Base-by-base conservation (phyloP, 305 asterid species). In the Rubia peregrina region DNA sequence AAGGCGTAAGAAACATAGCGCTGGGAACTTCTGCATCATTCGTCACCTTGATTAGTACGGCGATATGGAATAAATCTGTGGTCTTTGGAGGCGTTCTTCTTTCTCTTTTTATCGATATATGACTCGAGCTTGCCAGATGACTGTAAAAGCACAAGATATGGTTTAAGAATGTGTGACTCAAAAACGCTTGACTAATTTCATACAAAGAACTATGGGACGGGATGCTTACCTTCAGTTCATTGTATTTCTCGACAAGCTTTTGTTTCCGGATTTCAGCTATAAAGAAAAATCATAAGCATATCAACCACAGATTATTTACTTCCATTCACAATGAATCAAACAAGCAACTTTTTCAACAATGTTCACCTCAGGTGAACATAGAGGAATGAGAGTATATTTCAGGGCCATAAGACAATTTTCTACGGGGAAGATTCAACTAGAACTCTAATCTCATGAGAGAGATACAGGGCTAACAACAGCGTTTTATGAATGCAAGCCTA, bases 41-140 rank as follows among this genome's bases (percentile, higher is more conserved):
- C 30, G 68, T 70, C 72, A 75, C 74, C 81, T 79, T 79, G 84
- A 1, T 77, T 67, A 6, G 94, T 78, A 74, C 90, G 93, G 61
- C 95, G 89, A 83, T 94, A 94, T 26, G 98, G 99, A 76, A 94
- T 77, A 73, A 70, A 91, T 71, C 92, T 80, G 79, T 87, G 98
- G 79, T 95, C 98, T 85, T 95, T 91, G 3, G 95, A 77, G 68
- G 97, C 95, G 72, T 94, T 95, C 77, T 84, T 95, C 86, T 79
- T 84, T 59, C 98, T 84, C 88, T 76, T 90, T 75, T 87, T 95
- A 87, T 91, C 96, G 0, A 91, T 86, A 72, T 80, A 95, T 1
- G 98, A 69, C 74, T 91, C 96, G 2, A 91, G 84, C 85, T 91
- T 91, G 46, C 97, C 97, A 61, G 91, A 75, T 24, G 76, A 92